Percentiles rank a stretch among this genome's conserved stretches.
Conservation (phyloP, 108 stramenopile species). For the Discostella stelligeroides region DNA sequence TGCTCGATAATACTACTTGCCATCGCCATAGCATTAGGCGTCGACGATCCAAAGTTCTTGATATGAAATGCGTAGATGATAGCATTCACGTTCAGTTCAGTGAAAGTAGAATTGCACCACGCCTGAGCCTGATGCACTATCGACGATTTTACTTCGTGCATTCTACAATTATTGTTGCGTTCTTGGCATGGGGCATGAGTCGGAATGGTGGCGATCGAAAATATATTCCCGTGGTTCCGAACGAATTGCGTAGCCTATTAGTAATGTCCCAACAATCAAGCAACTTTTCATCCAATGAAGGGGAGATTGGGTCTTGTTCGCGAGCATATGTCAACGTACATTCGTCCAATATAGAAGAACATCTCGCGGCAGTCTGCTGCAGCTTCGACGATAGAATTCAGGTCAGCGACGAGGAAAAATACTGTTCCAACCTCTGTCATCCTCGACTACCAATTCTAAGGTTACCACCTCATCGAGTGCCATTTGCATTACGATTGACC, state of each 20-base stretch:
- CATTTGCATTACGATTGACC: slow-evolving; percentile 61
- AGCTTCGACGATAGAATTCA: not conserved
- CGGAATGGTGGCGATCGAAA: slow-evolving; percentile 56
- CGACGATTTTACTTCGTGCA: slow-evolving; percentile 18
- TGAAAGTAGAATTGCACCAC: no score
- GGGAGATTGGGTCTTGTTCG: slow-evolving; percentile 31
- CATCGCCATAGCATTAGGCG: no score
- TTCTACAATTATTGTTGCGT: slow-evolving; percentile 1
- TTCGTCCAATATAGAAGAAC: slow-evolving; percentile 52
- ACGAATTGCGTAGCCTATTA: slow-evolving; percentile 9
- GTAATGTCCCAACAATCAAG: slow-evolving; percentile 7
- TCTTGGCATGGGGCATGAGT: slow-evolving; percentile 24
- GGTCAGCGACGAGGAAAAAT: slow-evolving; percentile 4
- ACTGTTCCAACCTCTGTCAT: slow-evolving; percentile 40
- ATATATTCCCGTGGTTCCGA: slow-evolving; percentile 62
- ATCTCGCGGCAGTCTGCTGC: slow-evolving; percentile 62
- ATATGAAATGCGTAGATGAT: no score
- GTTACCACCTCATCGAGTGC: slow-evolving; percentile 31
- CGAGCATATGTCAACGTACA: slow-evolving; percentile 75
- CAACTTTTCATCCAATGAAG: not conserved
- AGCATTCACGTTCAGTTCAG: not conserved
- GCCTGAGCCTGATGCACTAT: not conserved
- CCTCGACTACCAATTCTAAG: slow-evolving; percentile 28
- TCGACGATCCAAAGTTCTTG: no score
- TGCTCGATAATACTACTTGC: no score